Base-by-base conservation (phyloP, 1,284 basidiomycete genomes). In the Ceraceosorus guamensis region DNA sequence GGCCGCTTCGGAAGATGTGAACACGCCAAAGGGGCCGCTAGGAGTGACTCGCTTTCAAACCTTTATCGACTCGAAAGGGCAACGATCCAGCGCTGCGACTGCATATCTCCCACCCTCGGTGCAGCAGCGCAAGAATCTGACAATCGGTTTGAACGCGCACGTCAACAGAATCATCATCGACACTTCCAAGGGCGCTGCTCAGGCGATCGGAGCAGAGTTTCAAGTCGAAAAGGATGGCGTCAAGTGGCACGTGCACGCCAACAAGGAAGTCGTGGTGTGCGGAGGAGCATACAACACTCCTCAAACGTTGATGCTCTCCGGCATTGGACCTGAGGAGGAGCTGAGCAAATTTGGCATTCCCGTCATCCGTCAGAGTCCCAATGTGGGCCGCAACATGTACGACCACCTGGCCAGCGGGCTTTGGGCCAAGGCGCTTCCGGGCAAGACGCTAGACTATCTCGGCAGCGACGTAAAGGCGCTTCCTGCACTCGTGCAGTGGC, bases 271-370 rank as follows among this genome's bases (percentile, higher is more conserved):
- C 46, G 73, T 76, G 24, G 39, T 76, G 24, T 62, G 62, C 41
- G 71, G 70, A 8, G 75, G 75, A 16, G 60, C 70, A 5, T 67
- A 75, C 60, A 63, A 68, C 41, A 66, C 67, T 7, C 75, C 75
- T 3, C 71, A 75, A 52, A 61, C 75, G 5, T 60, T 77, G 8
- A 62, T 67, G 63, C 62, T 71, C 0, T 62, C 63, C 39, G 72
- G 70, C 16, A 62, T 72, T 39, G 70, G 70, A 4, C 64, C 63
- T 6, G 48, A 45, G 4, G 56, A 55, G 10, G 57, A 68, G 57
- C 61, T 72, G 13, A 34, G 46, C 6, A 59, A 59, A 2, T 46
- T 59, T 24, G 59, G 57, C 52, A 70, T 67, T 37, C 43, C 59
- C 1, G 41, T 62, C 5, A 6, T 65, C 14, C 55, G 60, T 30